These are phyloP conservation scores for Calonectria crousiana DNA, from an alignment of 2,329 filamentous ascomycete species.

Conservation along the genomic window DNA sequence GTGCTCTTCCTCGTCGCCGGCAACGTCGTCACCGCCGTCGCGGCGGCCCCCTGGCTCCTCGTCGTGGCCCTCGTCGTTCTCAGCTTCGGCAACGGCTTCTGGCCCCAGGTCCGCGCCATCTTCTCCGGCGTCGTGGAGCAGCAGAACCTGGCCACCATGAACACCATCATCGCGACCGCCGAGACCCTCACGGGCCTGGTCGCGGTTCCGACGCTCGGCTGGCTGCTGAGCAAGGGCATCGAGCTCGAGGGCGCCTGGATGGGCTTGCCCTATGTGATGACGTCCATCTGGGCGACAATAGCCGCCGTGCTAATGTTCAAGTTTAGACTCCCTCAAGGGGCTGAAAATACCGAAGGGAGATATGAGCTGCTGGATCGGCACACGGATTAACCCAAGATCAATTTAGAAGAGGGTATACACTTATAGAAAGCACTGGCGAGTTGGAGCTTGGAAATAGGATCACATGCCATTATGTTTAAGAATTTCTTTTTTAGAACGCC, in stretches of 20 bases:
- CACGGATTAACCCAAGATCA: not conserved
- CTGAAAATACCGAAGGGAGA: not conserved
- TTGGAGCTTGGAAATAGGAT: not conserved
- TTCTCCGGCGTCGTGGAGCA: slow-evolving; percentile 65
- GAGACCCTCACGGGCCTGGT: slow-evolving; percentile 62
- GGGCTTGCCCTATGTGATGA: slow-evolving; percentile 62
- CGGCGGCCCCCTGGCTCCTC: slow-evolving; percentile 50
- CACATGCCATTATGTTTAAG: not conserved
- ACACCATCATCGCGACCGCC: slow-evolving; percentile 62
- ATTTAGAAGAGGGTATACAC: not conserved
- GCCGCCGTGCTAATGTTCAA: slow-evolving; percentile 47
- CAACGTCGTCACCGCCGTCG: slow-evolving; percentile 52
- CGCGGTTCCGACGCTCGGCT: slow-evolving; percentile 59
- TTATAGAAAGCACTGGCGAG: not conserved
- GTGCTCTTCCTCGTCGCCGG: slow-evolving; percentile 48
- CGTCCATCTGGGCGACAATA: slow-evolving; percentile 44
- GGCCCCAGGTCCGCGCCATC: slow-evolving; percentile 59
- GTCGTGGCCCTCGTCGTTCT: slow-evolving; percentile 57
- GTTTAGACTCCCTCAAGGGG: slow-evolving; percentile 39
- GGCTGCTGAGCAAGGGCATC: slow-evolving; percentile 59
- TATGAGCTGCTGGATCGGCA: not conserved
- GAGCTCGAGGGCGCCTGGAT: slow-evolving; percentile 59
- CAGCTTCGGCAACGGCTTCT: slow-evolving; percentile 59
- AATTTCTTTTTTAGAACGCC: not conserved
- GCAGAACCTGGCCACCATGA: slow-evolving; percentile 65